Conservation (phyloP, 139 green algal species). For the Coelastrella sp. region DNA sequence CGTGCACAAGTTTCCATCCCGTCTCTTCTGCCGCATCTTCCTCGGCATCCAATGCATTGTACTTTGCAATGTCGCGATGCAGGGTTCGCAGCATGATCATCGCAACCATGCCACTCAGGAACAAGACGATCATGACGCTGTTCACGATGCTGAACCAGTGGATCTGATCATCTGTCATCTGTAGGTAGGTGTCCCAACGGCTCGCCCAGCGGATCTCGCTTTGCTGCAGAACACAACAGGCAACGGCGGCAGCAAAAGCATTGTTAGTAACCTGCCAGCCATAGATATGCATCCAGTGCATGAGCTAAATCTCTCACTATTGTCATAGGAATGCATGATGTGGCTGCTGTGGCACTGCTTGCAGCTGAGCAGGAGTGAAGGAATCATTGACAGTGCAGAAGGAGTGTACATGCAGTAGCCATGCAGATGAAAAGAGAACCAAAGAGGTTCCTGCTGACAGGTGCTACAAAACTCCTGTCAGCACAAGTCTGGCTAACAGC, state of each 20-base stretch:
- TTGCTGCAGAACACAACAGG: constrained; percentile 46
- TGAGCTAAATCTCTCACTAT: too few species aligned
- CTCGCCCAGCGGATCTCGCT: constrained; percentile 96
- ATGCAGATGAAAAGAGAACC: too few species aligned
- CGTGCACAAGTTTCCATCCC: constrained; percentile 99
- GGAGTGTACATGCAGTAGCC: too few species aligned
- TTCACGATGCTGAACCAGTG: constrained; percentile 99
- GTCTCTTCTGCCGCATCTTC: constrained; percentile 97
- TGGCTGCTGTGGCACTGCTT: too few species aligned
- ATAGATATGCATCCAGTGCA: background rate
- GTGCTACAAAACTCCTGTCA: too few species aligned
- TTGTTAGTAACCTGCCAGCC: background rate
- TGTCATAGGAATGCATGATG: too few species aligned
- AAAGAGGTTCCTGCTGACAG: too few species aligned
- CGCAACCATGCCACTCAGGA: constrained; percentile 98
- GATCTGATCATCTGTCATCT: constrained; percentile 96
- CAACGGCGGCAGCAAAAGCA: background rate
- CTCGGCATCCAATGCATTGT: constrained; percentile 93
- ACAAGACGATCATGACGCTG: constrained; percentile 99
- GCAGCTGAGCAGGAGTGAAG: too few species aligned
- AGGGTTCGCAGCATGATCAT: constrained; percentile 99
- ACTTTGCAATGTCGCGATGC: constrained; percentile 93
- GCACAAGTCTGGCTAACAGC: too few species aligned
- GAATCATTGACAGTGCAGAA: too few species aligned
- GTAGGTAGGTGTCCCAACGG: constrained; percentile 98